These are phyloP conservation scores for Erythrophleum ivorense DNA, from an alignment of 331 rosid species.

Conservation along the genomic window DNA sequence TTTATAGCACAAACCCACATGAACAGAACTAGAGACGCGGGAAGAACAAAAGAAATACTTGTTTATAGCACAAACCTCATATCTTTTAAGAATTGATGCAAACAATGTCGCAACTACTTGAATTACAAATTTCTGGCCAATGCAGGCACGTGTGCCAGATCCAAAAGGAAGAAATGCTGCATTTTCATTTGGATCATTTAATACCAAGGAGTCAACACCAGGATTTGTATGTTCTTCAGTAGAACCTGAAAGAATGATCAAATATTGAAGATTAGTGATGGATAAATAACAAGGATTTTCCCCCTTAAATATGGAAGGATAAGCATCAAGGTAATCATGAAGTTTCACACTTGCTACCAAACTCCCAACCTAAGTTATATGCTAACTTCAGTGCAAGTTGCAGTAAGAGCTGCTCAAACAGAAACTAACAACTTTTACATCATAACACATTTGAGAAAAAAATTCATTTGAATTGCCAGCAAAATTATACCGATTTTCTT, in stretches of 20 bases:
- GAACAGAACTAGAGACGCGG: neutral
- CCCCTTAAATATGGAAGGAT: neutral
- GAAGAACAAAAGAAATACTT: conserved; percentile 14
- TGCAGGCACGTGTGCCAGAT: conserved; percentile 74
- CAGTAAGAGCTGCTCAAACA: neutral
- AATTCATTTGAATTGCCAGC: neutral
- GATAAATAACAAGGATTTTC: neutral
- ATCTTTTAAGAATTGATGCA: conserved; percentile 59
- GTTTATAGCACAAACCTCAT: conserved; percentile 60
- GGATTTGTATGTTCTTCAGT: conserved; percentile 41
- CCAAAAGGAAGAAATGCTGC: conserved; percentile 82
- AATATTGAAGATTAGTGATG: conserved; percentile 30
- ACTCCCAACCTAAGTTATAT: conserved; percentile 12
- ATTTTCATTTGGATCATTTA: conserved; percentile 70
- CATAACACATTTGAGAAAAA: neutral
- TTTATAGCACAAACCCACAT: neutral
- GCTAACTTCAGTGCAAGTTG: neutral
- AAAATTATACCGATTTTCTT: neutral
- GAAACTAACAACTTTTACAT: neutral
- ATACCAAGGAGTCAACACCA: conserved; percentile 45
- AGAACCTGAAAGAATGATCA: conserved; percentile 43
- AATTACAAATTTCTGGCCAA: conserved; percentile 73
- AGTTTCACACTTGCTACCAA: conserved; percentile 12
- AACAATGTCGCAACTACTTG: conserved; percentile 65
- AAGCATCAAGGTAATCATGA: neutral